Base-by-base conservation (phyloP, 2,329 filamentous ascomycete species). In the Fusarium sp. region DNA sequence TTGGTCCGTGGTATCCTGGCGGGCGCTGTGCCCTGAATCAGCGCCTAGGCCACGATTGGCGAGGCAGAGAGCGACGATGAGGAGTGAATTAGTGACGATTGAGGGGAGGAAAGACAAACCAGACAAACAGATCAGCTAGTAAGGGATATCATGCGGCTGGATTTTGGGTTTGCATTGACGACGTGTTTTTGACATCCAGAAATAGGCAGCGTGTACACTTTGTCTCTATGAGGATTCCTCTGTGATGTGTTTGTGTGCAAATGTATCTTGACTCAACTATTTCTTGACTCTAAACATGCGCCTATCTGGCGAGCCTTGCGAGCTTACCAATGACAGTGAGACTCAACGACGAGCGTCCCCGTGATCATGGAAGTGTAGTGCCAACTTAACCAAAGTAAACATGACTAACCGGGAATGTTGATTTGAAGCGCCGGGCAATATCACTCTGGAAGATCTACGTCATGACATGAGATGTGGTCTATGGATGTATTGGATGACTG, bases 141-240 rank as follows among this genome's bases (percentile, higher is more conserved):
- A 72, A 76, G 77, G 79, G 75, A 78, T 77, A 77, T 77, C 73
- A 75, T 76, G 77, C 76, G 76, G 74, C 74, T 78, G 76, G 78
- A 72, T 74, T 79, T 79, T 77, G 76, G 76, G 75, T 77, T 80
- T 77, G 76, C 79, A 78, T 79, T 71, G 70, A 78, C 69, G 70
- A 74, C 70, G 71, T 78, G 72, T 69, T 74, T 75, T 72, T 75
- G 65, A 66, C 70, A 73, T 73, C 72, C 71, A 75, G 72, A 74
- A 75, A 73, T 68, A 74, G 65, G 72, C 73, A 73, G 73, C 73
- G 73, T 74, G 73, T 73, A 72, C 73, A 75, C 71, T 73, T 75
- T 75, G 73, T 75, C 73, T 75, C 73, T 71, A 67, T 50, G 58
- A 20, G 50, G 50, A 34, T 34, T 36, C 14, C 29, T 33, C 29